Evolutionary conservation across 176 grass and related monocot species (phyloP), one percentile per base, ranked within the genome.

Genomic region (Tillandsia fasciculata): DNA sequence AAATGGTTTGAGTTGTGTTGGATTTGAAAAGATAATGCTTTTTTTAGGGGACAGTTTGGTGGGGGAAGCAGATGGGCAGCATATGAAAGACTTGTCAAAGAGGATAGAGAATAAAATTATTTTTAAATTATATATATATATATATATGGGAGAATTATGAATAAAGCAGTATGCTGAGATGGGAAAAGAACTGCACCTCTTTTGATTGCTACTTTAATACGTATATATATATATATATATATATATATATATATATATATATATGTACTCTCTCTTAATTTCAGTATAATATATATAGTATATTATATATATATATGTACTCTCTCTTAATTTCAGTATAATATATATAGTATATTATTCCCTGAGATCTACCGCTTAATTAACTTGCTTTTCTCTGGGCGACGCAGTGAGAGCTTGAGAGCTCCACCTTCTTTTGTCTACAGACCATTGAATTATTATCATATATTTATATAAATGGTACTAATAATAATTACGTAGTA

Each of bases 171-270:
- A 6, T 33, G 29, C 29, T 33, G 48, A 49, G 65, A 12, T 67
- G 65, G 33, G 78, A 81, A 80, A 80, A 74, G 78, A 70, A 23
- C 70, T 80, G 49, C 63, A 73, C 59, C 78, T 74, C 63, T 80
- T 57, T 80, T 80, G 78, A 64, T 74, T 66, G 33, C 56, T 74
- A 29, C 61, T 80, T 61, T 56, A 33, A 5, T 33, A 33, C 29
- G 29, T 33, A 33, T 33, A 33, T 33, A 33, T 33, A 20, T 20
- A 20, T 20, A 20, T 20, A 20, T 20, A 20, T 20, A 20, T 20
- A n/a, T n/a, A n/a, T n/a, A n/a, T n/a, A n/a, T n/a, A n/a, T n/a
- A n/a, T n/a, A n/a, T n/a, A n/a, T n/a, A n/a, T n/a, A 0, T 20
- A 20, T 20, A 20, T 20, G 29, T 0, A 33, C 3, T 5, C 29